A percentile compares a stretch with the other conserved stretches of the same genome.
These are phyloP conservation scores for Wickerhamomyces tratensis DNA, from an alignment of 805 yeast species.

Conservation along the genomic window DNA sequence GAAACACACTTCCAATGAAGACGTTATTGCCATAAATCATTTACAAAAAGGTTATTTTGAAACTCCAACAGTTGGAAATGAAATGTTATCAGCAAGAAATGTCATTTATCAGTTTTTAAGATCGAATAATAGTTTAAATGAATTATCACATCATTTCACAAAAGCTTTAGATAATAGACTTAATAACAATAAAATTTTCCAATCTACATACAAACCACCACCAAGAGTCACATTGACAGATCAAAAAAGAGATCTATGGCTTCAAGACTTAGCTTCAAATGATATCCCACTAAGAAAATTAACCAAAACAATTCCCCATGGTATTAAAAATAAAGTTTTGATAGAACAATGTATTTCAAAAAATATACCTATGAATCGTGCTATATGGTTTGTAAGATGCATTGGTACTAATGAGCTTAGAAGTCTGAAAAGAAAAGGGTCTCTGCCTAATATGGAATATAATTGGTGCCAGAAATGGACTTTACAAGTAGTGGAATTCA, in stretches of 20 bases:
- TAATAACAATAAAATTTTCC: conserved; percentile 32
- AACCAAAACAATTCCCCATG: conserved; percentile 82
- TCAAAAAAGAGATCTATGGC: conserved; percentile 78
- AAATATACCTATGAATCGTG: conserved; percentile 67
- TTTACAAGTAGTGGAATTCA: conserved; percentile 58
- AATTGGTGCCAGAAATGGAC: conserved; percentile 89
- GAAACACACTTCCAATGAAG: conserved; percentile 50
- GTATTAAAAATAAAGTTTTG: conserved; percentile 63
- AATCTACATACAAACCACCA: conserved; percentile 64
- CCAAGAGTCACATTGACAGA: conserved; percentile 89
- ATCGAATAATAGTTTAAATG: conserved; percentile 30
- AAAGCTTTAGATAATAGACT: conserved; percentile 39
- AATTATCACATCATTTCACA: conserved; percentile 36
- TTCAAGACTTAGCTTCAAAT: conserved; percentile 66
- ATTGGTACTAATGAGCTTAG: conserved; percentile 72
- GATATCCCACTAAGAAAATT: conserved; percentile 56
- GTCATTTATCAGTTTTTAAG: conserved; percentile 27
- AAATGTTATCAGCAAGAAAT: conserved; percentile 60
- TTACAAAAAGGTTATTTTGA: conserved; percentile 68
- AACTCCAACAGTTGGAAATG: conserved; percentile 52
- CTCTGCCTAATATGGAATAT: conserved; percentile 29
- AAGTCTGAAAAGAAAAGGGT: conserved; percentile 42
- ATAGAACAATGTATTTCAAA: conserved; percentile 65
- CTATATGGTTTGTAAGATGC: conserved; percentile 86
- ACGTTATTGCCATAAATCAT: conserved; percentile 39